Percentiles rank a stretch among this genome's conserved stretches.
These are phyloP conservation scores for Parasitella parasitica DNA, from an alignment of 371 early-diverging fungal genomes.

Conservation along the genomic window DNA sequence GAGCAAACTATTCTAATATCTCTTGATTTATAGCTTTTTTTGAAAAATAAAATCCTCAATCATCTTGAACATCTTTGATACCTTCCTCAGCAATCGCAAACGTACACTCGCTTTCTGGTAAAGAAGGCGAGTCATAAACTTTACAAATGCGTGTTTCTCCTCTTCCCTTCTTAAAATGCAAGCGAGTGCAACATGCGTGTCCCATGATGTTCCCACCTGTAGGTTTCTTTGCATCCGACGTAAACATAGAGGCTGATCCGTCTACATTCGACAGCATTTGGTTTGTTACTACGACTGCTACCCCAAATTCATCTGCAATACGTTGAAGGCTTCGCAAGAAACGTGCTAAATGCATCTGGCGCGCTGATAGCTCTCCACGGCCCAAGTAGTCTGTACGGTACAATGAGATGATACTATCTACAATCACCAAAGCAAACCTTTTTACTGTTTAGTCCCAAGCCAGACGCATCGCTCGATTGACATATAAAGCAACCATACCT, in stretches of 20 bases:
- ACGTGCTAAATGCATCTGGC: conserved; percentile 96
- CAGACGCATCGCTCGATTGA: neutral
- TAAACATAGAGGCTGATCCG: conserved; percentile 88
- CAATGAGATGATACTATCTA: conserved; percentile 96
- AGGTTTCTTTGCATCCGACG: conserved; percentile 95
- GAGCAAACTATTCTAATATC: conserved; percentile 56
- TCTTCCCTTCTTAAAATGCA: conserved; percentile 84
- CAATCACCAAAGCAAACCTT: conserved; percentile 86
- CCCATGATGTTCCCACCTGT: conserved; percentile 99
- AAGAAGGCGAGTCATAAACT: conserved; percentile 88
- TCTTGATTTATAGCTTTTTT: neutral
- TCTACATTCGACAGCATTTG: conserved; percentile 99
- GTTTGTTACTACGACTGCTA: conserved; percentile 88
- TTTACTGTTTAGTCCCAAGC: neutral
- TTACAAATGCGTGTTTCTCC: conserved; percentile 85
- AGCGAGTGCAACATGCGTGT: conserved; percentile 80
- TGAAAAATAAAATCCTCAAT: neutral
- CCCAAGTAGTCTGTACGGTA: conserved; percentile 99
- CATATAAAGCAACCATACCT: conserved; percentile 24
- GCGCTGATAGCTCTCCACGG: conserved; percentile 96
- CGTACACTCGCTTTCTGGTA: conserved; percentile 78
- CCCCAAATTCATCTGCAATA: conserved; percentile 89
- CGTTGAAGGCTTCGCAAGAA: conserved; percentile 91
- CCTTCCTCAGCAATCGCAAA: conserved; percentile 72
- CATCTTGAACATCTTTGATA: conserved; percentile 64